Evolutionary conservation across 805 yeast genomes (phyloP).

Genomic region (Priceomyces castillae): DNA sequence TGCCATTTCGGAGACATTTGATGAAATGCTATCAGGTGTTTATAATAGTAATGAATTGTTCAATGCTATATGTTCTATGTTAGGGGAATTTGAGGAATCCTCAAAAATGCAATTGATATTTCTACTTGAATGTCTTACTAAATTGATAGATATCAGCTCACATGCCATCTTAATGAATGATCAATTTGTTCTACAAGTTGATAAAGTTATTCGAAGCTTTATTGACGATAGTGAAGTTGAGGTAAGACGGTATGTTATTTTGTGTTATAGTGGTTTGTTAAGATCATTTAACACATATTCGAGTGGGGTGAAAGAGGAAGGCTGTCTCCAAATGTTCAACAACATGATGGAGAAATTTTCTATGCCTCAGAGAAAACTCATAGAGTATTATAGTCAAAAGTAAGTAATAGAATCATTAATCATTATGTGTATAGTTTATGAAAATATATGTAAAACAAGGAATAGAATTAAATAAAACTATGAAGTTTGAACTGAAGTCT

Average conservation of each 20-base stretch:
- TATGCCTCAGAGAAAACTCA: slow-evolving; percentile 43
- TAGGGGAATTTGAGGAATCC: slow-evolving; percentile 6
- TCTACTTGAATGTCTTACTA: slow-evolving; percentile 24
- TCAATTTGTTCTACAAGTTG: slow-evolving; percentile 21
- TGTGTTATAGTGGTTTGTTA: slow-evolving; percentile 37
- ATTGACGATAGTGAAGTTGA: slow-evolving; percentile 32
- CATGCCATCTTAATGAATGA: slow-evolving; percentile 18
- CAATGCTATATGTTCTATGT: slow-evolving; percentile 10
- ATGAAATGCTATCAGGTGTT: slow-evolving; percentile 28
- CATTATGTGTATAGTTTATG: slow-evolving; percentile 1
- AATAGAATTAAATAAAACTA: slow-evolving; percentile 2
- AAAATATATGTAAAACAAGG: slow-evolving; percentile 2
- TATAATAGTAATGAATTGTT: slow-evolving; percentile 22
- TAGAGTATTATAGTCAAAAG: slow-evolving; percentile 42
- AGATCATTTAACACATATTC: slow-evolving; percentile 11
- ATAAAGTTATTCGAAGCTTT: slow-evolving; percentile 23
- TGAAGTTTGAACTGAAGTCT: neutral
- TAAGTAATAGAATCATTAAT: slow-evolving; percentile 1
- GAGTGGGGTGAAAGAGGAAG: slow-evolving; percentile 6
- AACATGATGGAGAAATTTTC: slow-evolving; percentile 37
- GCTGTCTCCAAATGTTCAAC: slow-evolving; percentile 13
- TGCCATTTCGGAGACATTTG: slow-evolving; percentile 30
- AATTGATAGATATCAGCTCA: slow-evolving; percentile 20
- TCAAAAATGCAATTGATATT: slow-evolving; percentile 10
- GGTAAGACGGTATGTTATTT: slow-evolving; percentile 35